Evolutionary conservation across 2,329 filamentous ascomycete species (phyloP).

Genomic region (Apiospora malaysiana): DNA sequence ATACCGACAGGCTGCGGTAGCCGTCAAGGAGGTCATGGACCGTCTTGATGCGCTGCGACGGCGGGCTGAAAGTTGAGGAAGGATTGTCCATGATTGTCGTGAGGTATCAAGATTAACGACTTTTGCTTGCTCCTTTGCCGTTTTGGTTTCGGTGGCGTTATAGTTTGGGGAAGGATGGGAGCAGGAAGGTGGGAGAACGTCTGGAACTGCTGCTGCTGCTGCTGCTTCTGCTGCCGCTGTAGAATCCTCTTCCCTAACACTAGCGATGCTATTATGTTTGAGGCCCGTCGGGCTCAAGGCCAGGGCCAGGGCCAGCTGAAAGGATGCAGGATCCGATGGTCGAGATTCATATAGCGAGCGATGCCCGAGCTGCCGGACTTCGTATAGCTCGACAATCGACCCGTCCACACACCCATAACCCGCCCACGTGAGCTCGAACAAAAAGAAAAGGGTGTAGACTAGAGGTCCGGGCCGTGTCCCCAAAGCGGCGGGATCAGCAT

Average conservation of each 20-base stretch:
- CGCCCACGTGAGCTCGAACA: not conserved
- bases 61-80: conserved; percentile 9
- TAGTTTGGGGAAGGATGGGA: not conserved
- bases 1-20: conserved; percentile 47
- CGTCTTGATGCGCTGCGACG: conserved; percentile 22
- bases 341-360: conserved; percentile 6
- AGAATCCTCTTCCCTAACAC: not conserved
- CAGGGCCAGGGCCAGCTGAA: not conserved
- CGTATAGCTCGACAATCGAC: not conserved
- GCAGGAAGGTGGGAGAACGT: not conserved
- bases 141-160: not conserved
- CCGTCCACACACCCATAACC: not conserved
- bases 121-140: not conserved
- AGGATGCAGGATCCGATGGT: not conserved
- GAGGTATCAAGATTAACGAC: not conserved
- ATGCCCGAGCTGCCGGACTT: not conserved
- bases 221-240: not conserved
- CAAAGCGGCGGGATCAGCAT: conserved; percentile 2
- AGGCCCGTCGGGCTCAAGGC: not conserved
- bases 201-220: not conserved
- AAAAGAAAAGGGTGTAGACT: not conserved
- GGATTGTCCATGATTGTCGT: not conserved
- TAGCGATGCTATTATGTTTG: not conserved
- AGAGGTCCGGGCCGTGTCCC: conserved; percentile 12
- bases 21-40: conserved; percentile 40